phyloP scores from a whole-genome alignment of 345 rosid genomes.

The Alliaria petiolata region DNA sequence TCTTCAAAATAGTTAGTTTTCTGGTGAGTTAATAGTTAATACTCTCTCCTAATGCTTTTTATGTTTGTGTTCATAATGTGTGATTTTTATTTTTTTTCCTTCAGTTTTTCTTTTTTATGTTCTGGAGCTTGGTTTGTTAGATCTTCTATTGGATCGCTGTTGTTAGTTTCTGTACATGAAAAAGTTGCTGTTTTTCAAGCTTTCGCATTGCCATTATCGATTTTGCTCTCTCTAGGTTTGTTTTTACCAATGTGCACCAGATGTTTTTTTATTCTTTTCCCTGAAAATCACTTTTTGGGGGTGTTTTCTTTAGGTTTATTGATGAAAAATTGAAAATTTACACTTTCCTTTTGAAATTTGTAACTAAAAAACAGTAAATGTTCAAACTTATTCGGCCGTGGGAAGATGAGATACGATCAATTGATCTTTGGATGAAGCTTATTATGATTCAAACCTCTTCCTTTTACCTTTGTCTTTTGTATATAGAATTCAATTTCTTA shows the following conservation, averaged over 20 bases:
- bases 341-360: background rate
- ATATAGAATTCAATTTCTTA: background rate
- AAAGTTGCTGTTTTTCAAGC: background rate
- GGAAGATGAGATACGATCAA: background rate
- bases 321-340: background rate
- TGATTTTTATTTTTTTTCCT: background rate
- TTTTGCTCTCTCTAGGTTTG: background rate
- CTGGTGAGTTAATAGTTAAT: background rate
- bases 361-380: background rate
- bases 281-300: background rate
- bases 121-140: background rate
- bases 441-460: background rate
- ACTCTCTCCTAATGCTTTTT: background rate
- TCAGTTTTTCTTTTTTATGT: background rate
- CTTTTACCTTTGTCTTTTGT: background rate
- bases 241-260: background rate
- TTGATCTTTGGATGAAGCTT: background rate
- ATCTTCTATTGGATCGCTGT: slow-evolving; percentile 7
- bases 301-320: background rate
- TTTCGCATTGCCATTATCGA: background rate
- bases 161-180: background rate
- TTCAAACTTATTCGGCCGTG: background rate
- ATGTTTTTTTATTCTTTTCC: background rate
- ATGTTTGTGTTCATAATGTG: background rate
- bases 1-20: background rate